phyloP scores from a whole-genome alignment of 129 eudicot genomes.

The Flaveria brownii region DNA sequence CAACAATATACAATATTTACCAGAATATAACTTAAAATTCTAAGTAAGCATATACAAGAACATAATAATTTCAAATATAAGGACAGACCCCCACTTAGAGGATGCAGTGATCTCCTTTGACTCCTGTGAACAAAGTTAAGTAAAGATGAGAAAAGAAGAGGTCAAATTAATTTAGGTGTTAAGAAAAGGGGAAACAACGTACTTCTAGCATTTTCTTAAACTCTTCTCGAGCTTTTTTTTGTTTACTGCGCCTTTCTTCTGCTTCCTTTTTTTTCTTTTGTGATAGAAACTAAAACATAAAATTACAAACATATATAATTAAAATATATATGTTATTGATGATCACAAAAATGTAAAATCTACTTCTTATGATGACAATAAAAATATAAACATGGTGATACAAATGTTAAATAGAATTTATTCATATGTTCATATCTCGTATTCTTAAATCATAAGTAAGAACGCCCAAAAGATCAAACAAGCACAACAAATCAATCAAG shows the following conservation, averaged over 20 bases:
- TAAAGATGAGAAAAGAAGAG: conserved; percentile 7
- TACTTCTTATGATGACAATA: neutral
- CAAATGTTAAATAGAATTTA: neutral
- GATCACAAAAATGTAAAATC: neutral
- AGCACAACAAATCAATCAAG: neutral
- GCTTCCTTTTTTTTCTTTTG: conserved; percentile 86
- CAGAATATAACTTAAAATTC: neutral
- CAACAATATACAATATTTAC: neutral
- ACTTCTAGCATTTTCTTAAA: conserved; percentile 81
- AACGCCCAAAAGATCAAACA: neutral
- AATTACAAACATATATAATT: conserved; percentile 5
- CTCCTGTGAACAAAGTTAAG: conserved; percentile 50
- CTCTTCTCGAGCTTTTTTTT: conserved; percentile 79
- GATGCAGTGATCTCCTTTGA: conserved; percentile 69
- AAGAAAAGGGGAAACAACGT: conserved; percentile 26
- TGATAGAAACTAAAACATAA: conserved; percentile 56
- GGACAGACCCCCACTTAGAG: conserved; percentile 80
- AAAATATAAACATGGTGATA: neutral
- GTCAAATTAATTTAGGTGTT: neutral
- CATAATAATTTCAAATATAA: neutral
- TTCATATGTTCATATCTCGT: neutral
- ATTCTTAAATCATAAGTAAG: neutral
- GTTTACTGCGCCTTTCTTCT: conserved; percentile 76
- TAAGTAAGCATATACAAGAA: neutral
- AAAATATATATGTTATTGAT: neutral